Conservation (phyloP, 2,329 filamentous ascomycete genomes). For the Pseudogymnoascus sp. region DNA sequence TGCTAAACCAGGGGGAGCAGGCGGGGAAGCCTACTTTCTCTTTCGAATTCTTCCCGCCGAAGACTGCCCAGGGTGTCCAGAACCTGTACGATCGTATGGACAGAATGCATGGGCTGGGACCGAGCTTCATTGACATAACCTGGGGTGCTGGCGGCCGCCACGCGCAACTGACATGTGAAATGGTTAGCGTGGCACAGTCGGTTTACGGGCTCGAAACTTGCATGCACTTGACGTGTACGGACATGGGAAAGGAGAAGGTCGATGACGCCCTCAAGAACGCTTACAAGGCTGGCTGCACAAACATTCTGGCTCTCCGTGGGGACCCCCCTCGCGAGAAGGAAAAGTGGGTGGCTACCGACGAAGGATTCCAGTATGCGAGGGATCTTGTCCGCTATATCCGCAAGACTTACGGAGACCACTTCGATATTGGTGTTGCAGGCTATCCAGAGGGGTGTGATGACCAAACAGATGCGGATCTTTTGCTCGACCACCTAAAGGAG, state of each 20-base stretch:
- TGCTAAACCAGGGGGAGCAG: conserved; percentile 74
- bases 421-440: conserved; percentile 94
- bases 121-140: conserved; percentile 95
- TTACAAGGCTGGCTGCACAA: conserved; percentile 93
- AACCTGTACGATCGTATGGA: conserved; percentile 99
- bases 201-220: conserved; percentile 96
- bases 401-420: conserved; percentile 74
- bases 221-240: conserved; percentile 98
- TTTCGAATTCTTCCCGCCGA: conserved; percentile 98
- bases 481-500: conserved; percentile 91
- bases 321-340: conserved; percentile 92
- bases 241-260: conserved; percentile 90
- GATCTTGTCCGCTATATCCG: conserved; percentile 77
- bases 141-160: conserved; percentile 94
- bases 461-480: conserved; percentile 73
- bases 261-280: conserved; percentile 81
- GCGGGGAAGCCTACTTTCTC: conserved; percentile 84
- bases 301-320: conserved; percentile 87
- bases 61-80: conserved; percentile 94
- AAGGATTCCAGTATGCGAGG: conserved; percentile 83
- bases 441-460: conserved; percentile 96
- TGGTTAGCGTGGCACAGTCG: conserved; percentile 92
- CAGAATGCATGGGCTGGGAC: conserved; percentile 91
- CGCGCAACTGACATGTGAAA: conserved; percentile 89
- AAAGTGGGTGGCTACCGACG: conserved; percentile 83